Evolutionary conservation across 2,329 filamentous ascomycete species (phyloP), one percentile per base, ranked within the genome.

Genomic region (Aspergillus arachidicola): DNA sequence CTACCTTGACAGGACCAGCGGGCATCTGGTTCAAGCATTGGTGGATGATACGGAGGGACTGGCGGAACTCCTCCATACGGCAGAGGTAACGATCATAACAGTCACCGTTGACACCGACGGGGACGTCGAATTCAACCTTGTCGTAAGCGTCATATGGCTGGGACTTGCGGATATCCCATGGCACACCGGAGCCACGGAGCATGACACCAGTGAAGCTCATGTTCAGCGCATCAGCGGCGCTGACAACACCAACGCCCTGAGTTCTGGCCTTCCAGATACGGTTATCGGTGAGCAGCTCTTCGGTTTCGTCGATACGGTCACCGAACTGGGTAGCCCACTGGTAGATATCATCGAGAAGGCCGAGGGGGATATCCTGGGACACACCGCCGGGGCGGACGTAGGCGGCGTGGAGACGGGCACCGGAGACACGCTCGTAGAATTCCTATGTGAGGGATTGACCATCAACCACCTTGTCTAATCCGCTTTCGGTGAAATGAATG

Each of bases 11-110:
- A 58, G 95, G 95, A 32, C 95, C 95, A 56, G 92, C 86, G 56
- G 96, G 94, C 92, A 99, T 99, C 85, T 99, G 93, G 86, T 99
- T 98, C 72, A 99, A 84, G 81, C 96, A 99, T 82, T 99, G 96
- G 85, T 96, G 90, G 77, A 99, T 97, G 81, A 99, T 99, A 74
- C 95, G 91, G 66, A 99, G 90, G 28, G 93, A 97, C 82, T 99
- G 96, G 70, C 95, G 89, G 88, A 99, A 99, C 83, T 99, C 95
- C 82, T 98, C 94, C 94, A 99, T 99, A 74, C 95, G 92, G 88
- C 94, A 97, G 67, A 99, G 88, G 78, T 99, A 99, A 74, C 95
- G 91, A 82, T 99, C 95, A 83, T 99, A 99, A 87, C 95, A 99
- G 85, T 99, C 95, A 71, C 95, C 95, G 77, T 98, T 96, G 71